Evolutionary conservation across 2,329 filamentous ascomycete species (phyloP), one percentile per base, ranked within the genome.

Genomic region (Aquanectria penicillioides): DNA sequence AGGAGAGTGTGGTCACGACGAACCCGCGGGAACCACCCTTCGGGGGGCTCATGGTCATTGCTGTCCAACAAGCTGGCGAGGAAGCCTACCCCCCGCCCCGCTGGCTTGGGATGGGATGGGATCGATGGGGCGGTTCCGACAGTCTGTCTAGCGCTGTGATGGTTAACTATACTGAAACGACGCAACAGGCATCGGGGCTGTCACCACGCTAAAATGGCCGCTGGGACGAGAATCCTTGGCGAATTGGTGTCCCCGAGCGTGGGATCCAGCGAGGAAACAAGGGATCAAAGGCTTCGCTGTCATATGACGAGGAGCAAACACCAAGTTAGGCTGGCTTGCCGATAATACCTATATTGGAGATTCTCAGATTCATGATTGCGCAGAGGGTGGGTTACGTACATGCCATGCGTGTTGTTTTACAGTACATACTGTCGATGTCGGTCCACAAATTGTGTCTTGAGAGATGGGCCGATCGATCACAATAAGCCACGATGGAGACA

Each of bases 71-170:
- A 49, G 53, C 55, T 58, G 57, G 33, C 48, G 26, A 61, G 52
- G 55, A 58, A 43, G 37, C 48, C 22, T 40, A 47, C 25, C 57
- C 64, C 66, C 66, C 67, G 64, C 67, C 57, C 66, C 61, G 58
- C 34, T 52, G 61, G n/a, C n/a, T n/a, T n/a, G n/a, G 60, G 57
- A 48, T 59, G 64, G 65, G 57, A 62, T 62, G 46, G 49, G 61
- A 70, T 66, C 61, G 46, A 51, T 64, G 62, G 59, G 59, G 51
- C 59, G 47, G 61, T 69, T 65, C 68, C 66, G 68, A 69, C 60
- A 70, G 62, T 69, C 58, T 65, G 59, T 70, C 56, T 70, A 69
- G 66, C 65, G 67, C 57, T 66, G 64, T 71, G 66, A 70, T 68
- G n/a, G n/a, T n/a, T n/a, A n/a, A n/a, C n/a, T n/a, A 64, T 22